Conservation (phyloP, 768 basidiomycete species). For the Leccinum boreale region DNA sequence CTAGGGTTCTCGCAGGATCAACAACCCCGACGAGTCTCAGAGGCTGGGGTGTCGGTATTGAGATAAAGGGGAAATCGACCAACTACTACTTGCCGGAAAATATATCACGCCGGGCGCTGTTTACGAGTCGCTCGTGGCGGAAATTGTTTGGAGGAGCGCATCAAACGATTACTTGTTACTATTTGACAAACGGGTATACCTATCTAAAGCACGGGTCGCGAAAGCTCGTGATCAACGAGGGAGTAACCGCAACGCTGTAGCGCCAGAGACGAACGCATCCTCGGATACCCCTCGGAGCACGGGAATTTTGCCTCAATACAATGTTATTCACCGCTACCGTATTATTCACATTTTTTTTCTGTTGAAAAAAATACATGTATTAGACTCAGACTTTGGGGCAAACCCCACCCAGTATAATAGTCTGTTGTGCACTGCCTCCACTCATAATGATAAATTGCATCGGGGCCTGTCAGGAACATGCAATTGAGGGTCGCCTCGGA, state of each 20-base stretch:
- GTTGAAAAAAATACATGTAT: not conserved
- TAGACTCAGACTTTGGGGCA: not conserved
- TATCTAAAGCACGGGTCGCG: not conserved
- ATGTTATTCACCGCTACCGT: conserved; percentile 2
- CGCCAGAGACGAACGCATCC: not conserved
- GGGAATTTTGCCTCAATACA: not conserved
- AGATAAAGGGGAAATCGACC: not conserved
- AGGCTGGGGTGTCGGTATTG: not conserved
- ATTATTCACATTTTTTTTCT: conserved; percentile 9
- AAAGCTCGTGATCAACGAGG: not conserved
- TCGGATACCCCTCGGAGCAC: not conserved
- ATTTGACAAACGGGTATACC: conserved; percentile 13
- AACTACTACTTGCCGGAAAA: not conserved
- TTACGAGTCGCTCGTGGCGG: conserved; percentile 4
- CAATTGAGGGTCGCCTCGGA: conserved; percentile 27
- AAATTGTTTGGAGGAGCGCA: conserved; percentile 1
- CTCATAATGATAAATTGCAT: conserved; percentile 21
- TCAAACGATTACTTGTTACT: conserved; percentile 5
- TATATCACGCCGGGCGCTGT: conserved; percentile 13
- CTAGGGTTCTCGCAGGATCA: not conserved
- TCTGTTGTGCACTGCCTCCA: conserved; percentile 10
- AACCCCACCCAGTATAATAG: not conserved
- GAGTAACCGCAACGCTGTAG: not conserved
- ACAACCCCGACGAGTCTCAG: not conserved
- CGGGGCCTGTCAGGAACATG: conserved; percentile 25